Evolutionary conservation across 2,329 filamentous ascomycete genomes (phyloP).

Genomic region (Ceratocystis cubensis): DNA sequence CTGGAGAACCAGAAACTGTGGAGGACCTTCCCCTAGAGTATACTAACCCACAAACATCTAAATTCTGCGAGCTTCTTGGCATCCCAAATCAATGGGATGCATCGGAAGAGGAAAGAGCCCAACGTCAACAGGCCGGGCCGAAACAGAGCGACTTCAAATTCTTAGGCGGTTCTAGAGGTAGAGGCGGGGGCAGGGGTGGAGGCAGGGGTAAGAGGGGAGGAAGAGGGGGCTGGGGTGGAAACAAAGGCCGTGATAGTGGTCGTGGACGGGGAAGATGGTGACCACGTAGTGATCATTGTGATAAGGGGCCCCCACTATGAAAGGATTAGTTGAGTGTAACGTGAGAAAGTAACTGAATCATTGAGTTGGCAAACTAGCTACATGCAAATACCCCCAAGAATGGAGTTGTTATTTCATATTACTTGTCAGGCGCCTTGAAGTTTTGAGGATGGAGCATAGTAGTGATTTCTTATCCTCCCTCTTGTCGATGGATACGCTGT

Average conservation of each 20-base stretch:
- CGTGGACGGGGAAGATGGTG: conserved; percentile 3
- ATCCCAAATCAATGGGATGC: conserved; percentile 66
- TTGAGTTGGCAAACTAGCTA: background rate
- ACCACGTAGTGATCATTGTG: background rate
- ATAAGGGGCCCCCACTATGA: background rate
- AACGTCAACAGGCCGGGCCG: conserved; percentile 38
- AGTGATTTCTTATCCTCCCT: too few species aligned
- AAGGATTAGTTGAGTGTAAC: background rate
- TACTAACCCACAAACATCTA: conserved; percentile 72
- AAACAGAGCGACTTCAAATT: conserved; percentile 21
- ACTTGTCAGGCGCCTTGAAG: too few species aligned
- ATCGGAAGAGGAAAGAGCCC: conserved; percentile 56
- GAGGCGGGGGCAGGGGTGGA: conserved; percentile 30
- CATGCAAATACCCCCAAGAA: too few species aligned
- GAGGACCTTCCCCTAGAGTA: conserved; percentile 62
- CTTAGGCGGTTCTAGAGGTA: conserved; percentile 29
- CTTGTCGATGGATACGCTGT: too few species aligned
- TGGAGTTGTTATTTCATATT: background rate
- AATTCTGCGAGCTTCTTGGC: conserved; percentile 65
- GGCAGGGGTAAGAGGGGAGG: conserved; percentile 31
- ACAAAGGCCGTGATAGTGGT: conserved; percentile 25
- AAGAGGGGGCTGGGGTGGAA: conserved; percentile 27
- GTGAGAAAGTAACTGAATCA: background rate
- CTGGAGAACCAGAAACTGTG: conserved; percentile 43
- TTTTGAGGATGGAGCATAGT: too few species aligned